Evolutionary conservation across 345 rosid species (phyloP).

Genomic region (Citrus mangshanensis): DNA sequence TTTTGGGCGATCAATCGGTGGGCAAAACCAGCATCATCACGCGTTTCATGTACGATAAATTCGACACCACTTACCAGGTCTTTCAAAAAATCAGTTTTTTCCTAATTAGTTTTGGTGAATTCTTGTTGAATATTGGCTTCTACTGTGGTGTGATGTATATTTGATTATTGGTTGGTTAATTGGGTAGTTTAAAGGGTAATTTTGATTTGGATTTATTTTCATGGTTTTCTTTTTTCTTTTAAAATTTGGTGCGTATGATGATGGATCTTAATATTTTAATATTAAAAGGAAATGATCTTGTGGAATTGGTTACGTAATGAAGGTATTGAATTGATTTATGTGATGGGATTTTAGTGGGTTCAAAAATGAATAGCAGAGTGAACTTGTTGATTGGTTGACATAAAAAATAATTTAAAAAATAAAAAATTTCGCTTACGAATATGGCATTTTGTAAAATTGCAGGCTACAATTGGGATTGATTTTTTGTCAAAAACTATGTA

Average conservation of each 20-base stretch:
- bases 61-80: conserved; percentile 91
- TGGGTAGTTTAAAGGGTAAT: background rate
- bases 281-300: background rate
- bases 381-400: background rate
- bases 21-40: conserved; percentile 94
- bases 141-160: background rate
- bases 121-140: background rate
- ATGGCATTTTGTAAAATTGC: conserved; percentile 14
- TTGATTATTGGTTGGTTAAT: background rate
- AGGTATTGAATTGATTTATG: background rate
- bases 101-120: background rate
- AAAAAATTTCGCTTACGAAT: background rate
- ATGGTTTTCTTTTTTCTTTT: background rate
- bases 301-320: background rate
- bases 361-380: background rate
- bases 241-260: background rate
- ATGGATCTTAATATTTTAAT: background rate
- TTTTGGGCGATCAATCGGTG: conserved; percentile 84
- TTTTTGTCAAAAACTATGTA: conserved; percentile 93
- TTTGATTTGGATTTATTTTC: background rate
- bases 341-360: background rate
- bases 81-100: background rate
- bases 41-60: conserved; percentile 94
- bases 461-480: conserved; percentile 95
- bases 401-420: too few species aligned